Percentiles rank a stretch among this genome's conserved stretches.
These are phyloP conservation scores for Baorangia bicolor DNA, from an alignment of 768 basidiomycete genomes.

Conservation along the genomic window DNA sequence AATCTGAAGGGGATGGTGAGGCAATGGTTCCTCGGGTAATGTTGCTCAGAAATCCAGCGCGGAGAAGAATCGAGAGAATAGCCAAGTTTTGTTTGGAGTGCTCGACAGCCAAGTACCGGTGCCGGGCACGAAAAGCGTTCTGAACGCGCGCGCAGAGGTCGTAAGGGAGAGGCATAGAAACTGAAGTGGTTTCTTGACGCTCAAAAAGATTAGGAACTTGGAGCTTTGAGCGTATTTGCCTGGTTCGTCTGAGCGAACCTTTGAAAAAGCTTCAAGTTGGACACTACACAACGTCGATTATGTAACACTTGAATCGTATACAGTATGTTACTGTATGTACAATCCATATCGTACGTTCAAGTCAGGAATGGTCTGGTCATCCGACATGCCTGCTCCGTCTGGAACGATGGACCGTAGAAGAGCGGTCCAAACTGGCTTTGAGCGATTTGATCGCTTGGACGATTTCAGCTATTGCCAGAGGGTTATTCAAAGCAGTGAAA, in stretches of 20 bases:
- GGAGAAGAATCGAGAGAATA: constrained; percentile 89
- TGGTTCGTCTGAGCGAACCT: neutral
- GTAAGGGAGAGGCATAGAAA: constrained; percentile 60
- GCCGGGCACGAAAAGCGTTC: constrained; percentile 89
- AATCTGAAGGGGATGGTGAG: constrained; percentile 62
- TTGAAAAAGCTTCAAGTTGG: neutral
- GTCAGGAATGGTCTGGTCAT: constrained; percentile 32
- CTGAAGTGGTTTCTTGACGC: neutral
- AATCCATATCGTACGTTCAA: no score
- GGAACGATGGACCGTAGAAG: constrained; percentile 59
- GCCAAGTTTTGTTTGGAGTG: constrained; percentile 90
- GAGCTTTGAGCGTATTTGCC: neutral
- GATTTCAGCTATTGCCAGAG: constrained; percentile 57
- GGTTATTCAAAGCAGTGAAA: neutral
- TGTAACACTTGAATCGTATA: constrained; percentile 1
- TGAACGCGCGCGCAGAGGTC: constrained; percentile 89
- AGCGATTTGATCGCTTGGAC: constrained; percentile 69
- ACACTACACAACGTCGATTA: constrained; percentile 10
- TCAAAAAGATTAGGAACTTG: neutral
- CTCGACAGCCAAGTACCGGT: constrained; percentile 70
- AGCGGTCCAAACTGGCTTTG: constrained; percentile 62
- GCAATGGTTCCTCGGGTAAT: constrained; percentile 76
- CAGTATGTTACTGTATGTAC: no score
- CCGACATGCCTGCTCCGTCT: constrained; percentile 61
- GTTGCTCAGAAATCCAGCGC: constrained; percentile 82